Conservation (phyloP, 1,284 basidiomycete species). For the Exobasidium cylindrosporum region DNA sequence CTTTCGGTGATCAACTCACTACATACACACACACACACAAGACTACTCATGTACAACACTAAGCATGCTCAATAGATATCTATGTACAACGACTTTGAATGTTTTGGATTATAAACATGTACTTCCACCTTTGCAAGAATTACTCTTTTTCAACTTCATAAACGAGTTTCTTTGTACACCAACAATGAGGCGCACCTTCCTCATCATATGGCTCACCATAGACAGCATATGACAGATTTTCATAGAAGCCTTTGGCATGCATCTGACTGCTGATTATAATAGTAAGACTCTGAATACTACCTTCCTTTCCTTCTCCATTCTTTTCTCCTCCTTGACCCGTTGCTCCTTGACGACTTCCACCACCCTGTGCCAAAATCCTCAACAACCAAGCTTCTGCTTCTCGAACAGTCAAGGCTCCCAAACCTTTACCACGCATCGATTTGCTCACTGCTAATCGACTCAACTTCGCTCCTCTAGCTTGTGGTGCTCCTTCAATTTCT, state of each 20-base stretch:
- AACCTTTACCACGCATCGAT: not conserved
- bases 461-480: slow-evolving; percentile 13
- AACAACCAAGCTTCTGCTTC: slow-evolving; percentile 12
- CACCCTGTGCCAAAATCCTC: not conserved
- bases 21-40: not conserved
- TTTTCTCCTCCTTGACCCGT: not conserved
- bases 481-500: slow-evolving; percentile 1
- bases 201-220: slow-evolving; percentile 16
- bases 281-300: not conserved
- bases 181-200: slow-evolving; percentile 17
- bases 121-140: not conserved
- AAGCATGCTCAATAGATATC: not conserved
- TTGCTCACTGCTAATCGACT: slow-evolving; percentile 9
- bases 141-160: not conserved
- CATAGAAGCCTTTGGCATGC: slow-evolving; percentile 13
- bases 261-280: slow-evolving; percentile 17
- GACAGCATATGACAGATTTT: slow-evolving; percentile 3
- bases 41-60: not conserved
- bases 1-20: too few species aligned
- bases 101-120: too few species aligned
- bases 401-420: slow-evolving; percentile 9
- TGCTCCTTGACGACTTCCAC: slow-evolving; percentile 10
- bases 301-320: not conserved
- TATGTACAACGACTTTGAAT: too few species aligned
- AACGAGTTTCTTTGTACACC: slow-evolving; percentile 11